Evolutionary conservation across 495 filamentous ascomycete species (phyloP), one percentile per base, ranked within the genome.

Genomic region (Cairneyella variabilis): DNA sequence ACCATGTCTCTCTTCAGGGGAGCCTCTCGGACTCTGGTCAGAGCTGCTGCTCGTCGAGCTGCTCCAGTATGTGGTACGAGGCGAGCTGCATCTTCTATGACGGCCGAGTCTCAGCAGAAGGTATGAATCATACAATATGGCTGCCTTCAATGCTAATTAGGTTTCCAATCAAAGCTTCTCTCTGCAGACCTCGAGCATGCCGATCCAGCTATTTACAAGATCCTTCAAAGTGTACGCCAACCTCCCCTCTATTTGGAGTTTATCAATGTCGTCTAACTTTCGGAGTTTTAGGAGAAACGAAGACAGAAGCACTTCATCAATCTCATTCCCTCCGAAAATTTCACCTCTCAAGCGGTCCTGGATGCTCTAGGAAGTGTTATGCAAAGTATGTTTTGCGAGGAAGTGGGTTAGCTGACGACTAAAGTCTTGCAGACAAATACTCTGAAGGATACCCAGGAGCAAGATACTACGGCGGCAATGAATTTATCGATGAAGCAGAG

Each of bases 261-360:
- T 38, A 51, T 18, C 0, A 27, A 14, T 14, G 17, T 12, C 32
- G 28, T 30, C 53, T 56, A 12, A 60, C 44, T 30, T 42, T 11
- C 46, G 25, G 14, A 23, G 9, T 7, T 53, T 17, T 61, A 97
- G 90, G 92, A 98, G 75, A 97, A 96, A 82, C 76, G 77, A 54
- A 80, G 93, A 56, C 93, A 98, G 67, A 92, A 95, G 71, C 88
- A 97, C 64, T 97, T 96, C 68, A 92, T 98, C 70, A 97, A 97
- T 73, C 82, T 98, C 50, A 98, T 98, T 56, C 93, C 93, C 14
- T 98, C 93, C 18, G 93, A 98, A 72, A 98, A 98, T 73, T 97
- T 98, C 70, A 97, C 93, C 9, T 97, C 93, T 14, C 90, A 97
- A 68, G 90, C 93, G 18, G 93, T 98, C 10, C 82, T 97, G 32